Percentiles rank a stretch among this genome's conserved stretches.
Conservation (phyloP, 495 filamentous ascomycete species). For the Pseudoneurospora amorphoporcata region DNA sequence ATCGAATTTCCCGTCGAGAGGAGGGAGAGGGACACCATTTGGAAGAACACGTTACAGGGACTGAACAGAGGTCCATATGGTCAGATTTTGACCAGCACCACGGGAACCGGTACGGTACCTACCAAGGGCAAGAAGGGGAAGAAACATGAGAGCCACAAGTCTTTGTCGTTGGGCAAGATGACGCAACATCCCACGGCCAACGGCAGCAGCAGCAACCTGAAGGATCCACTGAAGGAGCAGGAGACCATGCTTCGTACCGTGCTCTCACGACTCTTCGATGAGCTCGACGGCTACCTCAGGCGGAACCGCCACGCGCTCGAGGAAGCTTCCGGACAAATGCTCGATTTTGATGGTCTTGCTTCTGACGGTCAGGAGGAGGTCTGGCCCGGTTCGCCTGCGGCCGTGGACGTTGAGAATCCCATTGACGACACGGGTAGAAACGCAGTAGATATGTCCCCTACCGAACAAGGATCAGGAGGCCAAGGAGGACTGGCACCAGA, state of each 20-base stretch:
- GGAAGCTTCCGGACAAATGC: constrained; percentile 8
- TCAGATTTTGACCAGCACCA: background rate
- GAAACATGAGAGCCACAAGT: background rate
- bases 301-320: constrained; percentile 14
- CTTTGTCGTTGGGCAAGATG: background rate
- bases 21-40: constrained; percentile 13
- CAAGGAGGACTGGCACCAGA: background rate
- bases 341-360: constrained; percentile 9
- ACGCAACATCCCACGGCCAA: background rate
- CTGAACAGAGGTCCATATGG: constrained; percentile 5
- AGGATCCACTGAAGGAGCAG: constrained; percentile 2
- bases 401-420: background rate
- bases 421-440: background rate
- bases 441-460: background rate
- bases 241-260: constrained; percentile 5
- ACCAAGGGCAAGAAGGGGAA: background rate
- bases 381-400: background rate
- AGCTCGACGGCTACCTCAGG: constrained; percentile 9
- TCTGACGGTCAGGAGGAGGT: constrained; percentile 5
- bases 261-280: constrained; percentile 6
- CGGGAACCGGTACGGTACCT: background rate
- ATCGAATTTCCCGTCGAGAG: constrained; percentile 17
- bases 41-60: constrained; percentile 13
- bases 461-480: constrained; percentile 1
- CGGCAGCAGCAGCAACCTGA: background rate